Percentiles rank a stretch among this genome's conserved stretches.
Evolutionary conservation across 495 filamentous ascomycete species (phyloP).

Genomic region (Aspergillus coremiiformis): DNA sequence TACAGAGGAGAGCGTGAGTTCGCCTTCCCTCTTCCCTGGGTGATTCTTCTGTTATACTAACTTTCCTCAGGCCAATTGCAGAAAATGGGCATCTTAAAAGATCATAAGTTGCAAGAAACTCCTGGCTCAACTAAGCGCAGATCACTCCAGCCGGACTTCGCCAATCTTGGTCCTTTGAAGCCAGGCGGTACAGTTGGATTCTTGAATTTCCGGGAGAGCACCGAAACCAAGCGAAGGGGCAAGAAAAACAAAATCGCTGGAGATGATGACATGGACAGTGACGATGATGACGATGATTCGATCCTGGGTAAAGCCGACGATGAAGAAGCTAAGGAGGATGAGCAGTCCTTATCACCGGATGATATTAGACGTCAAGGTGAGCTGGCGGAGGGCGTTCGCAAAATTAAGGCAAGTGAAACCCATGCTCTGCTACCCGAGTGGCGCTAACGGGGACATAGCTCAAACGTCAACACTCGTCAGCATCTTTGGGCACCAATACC

Average conservation of each 20-base stretch:
- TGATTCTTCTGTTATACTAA: constrained; percentile 14
- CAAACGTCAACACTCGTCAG: constrained; percentile 89
- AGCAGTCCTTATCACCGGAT: constrained; percentile 58
- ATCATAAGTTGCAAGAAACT: constrained; percentile 51
- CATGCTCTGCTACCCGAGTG: constrained; percentile 1
- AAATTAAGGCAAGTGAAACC: constrained; percentile 70
- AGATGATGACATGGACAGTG: constrained; percentile 68
- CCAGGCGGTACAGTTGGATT: constrained; percentile 81
- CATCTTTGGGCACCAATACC: constrained; percentile 51
- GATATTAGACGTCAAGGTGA: constrained; percentile 80
- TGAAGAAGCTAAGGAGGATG: constrained; percentile 61
- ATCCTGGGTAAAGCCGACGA: constrained; percentile 60
- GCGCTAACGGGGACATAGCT: constrained; percentile 47
- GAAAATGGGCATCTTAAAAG: constrained; percentile 81
- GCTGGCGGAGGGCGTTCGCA: constrained; percentile 79
- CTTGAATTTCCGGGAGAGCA: constrained; percentile 72
- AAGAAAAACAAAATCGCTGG: constrained; percentile 48
- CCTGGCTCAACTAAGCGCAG: constrained; percentile 59
- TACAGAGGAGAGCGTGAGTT: constrained; percentile 90
- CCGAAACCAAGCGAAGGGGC: constrained; percentile 40
- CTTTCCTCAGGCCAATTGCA: constrained; percentile 66
- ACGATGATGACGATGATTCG: constrained; percentile 55
- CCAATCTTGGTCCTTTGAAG: constrained; percentile 76
- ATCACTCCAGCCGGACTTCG: constrained; percentile 72
- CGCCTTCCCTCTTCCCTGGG: background rate